Base-by-base conservation (phyloP, 352 stramenopile genomes). In the Phytophthora palmivora region DNA sequence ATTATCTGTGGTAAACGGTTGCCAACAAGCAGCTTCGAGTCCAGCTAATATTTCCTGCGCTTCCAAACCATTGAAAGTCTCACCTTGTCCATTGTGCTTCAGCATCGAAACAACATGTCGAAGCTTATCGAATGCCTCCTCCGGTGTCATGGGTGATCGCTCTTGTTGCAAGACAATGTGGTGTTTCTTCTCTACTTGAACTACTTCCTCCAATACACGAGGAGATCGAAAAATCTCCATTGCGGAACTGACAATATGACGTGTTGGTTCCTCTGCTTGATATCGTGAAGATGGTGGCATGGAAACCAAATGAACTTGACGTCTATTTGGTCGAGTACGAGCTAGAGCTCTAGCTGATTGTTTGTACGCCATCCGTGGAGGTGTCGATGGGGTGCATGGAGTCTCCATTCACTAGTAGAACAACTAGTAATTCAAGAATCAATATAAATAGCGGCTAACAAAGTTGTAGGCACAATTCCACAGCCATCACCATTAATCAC, bases 1-100 rank as follows among this genome's bases (percentile, higher is more conserved):
- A 0, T 28, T 33, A 6, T 19, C 33, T 1, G 36, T 7, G n/a
- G 52, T 21, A 37, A 72, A 56, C 4, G 49, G 33, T 22, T 63
- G 61, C 74, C 74, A 86, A 21, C 77, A 86, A 19, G 77, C 77
- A 26, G 49, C 41, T 45, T 76, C 66, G n/a, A 83, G 36, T 9
- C 51, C 60, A 49, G 16, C 16, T 0, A 83, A 37, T 18, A 83
- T 33, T 48, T 71, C 49, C 18, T 49, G 50, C 32, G 46, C 49
- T 41, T 28, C 34, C 12, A n/a, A 12, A n/a, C 49, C 34, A 38
- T 60, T 18, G 3, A 62, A 42, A 22, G 0, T 2, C 19, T n/a
- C 3, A 10, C 19, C 19, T 39, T 72, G 56, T 12, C 28, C 48
- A 18, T 14, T 33, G 6, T 45, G 22, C 2, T 36, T 11, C 10